Evolutionary conservation across 495 filamentous ascomycete species (phyloP), one percentile per base, ranked within the genome.

Genomic region (Aspergillus affinis): DNA sequence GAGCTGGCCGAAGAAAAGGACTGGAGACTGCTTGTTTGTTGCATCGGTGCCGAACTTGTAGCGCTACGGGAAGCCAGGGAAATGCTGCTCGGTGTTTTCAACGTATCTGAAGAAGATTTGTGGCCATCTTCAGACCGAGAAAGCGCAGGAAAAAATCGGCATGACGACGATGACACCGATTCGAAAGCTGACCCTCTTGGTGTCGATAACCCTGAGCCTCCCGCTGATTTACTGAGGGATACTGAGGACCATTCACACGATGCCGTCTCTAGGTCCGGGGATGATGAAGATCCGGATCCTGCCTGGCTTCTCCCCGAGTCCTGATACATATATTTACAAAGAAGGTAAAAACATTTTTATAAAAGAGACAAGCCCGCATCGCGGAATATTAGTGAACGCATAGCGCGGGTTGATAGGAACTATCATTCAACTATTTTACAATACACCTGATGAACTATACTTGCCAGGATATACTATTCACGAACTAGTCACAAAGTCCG

Each of bases 11-110:
- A 81, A 41, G 64, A 65, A 4, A 82, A 82, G 56, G 82, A 86
- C 7, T 98, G 94, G 94, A 97, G 90, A 46, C 73, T 98, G 26
- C 78, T 98, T 23, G 84, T 97, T 21, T 93, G 89, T 58, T 92
- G 90, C 58, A 87, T 97, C 59, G 89, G 92, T 4, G 91, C 94
- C 1, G 94, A 98, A 66, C 70, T 96, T 4, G 89, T 93, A 63
- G 93, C 95, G 8, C 85, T 97, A 55, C 79, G 73, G 53, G 86
- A 92, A 65, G 90, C 88, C 10, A 80, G 83, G 57, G 74, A 74
- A 2, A 81, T 96, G 61, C 75, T 98, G 52, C 73, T 81, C 32
- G 78, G 75, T 18, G 78, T 77, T 2, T 70, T 90, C 55, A 51
- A 65, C 58, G 65, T 69, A n/a, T 59, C 65, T 12, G 60, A 68